phyloP scores from a whole-genome alignment of 2,329 filamentous ascomycete species.

The Ascocoryne sarcoides region DNA sequence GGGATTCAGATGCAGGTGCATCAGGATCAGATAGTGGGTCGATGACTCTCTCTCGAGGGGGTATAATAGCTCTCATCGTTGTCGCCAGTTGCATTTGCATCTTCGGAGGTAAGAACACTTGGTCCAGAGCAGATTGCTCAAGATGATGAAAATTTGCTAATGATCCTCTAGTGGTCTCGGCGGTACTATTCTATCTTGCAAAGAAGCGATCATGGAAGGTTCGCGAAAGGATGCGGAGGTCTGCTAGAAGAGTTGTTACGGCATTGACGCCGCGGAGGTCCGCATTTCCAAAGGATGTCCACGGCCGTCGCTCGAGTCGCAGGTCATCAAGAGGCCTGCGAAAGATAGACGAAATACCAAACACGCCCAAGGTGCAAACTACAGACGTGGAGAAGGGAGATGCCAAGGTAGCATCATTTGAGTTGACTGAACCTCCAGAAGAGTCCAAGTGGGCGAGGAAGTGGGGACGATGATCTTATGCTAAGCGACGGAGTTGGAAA shows the following conservation, averaged over 20 bases:
- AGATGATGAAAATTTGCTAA: neutral
- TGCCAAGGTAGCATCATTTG: slow-evolving; percentile 23
- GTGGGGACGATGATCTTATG: slow-evolving; percentile 16
- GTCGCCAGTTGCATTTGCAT: slow-evolving; percentile 60
- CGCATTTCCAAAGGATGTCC: slow-evolving; percentile 50
- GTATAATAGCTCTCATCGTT: slow-evolving; percentile 64
- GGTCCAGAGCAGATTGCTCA: neutral
- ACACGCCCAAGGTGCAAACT: slow-evolving; percentile 45
- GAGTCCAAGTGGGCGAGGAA: slow-evolving; percentile 25
- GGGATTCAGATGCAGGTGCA: slow-evolving; percentile 53
- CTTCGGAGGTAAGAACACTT: slow-evolving; percentile 52
- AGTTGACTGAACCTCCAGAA: slow-evolving; percentile 26
- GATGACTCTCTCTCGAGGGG: slow-evolving; percentile 58
- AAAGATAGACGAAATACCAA: slow-evolving; percentile 46
- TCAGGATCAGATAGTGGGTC: slow-evolving; percentile 52
- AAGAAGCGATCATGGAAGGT: slow-evolving; percentile 83
- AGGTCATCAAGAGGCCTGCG: slow-evolving; percentile 35
- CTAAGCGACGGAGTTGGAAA: too few species aligned
- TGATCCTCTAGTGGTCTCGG: slow-evolving; percentile 14
- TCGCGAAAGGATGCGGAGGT: slow-evolving; percentile 61
- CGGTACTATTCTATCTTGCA: slow-evolving; percentile 70
- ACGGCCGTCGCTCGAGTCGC: slow-evolving; percentile 34
- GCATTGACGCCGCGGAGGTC: slow-evolving; percentile 53
- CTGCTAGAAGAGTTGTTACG: slow-evolving; percentile 52
- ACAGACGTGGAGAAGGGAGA: slow-evolving; percentile 52